Base-by-base conservation (phyloP, 257 asterid species). In the Ilex asprella region DNA sequence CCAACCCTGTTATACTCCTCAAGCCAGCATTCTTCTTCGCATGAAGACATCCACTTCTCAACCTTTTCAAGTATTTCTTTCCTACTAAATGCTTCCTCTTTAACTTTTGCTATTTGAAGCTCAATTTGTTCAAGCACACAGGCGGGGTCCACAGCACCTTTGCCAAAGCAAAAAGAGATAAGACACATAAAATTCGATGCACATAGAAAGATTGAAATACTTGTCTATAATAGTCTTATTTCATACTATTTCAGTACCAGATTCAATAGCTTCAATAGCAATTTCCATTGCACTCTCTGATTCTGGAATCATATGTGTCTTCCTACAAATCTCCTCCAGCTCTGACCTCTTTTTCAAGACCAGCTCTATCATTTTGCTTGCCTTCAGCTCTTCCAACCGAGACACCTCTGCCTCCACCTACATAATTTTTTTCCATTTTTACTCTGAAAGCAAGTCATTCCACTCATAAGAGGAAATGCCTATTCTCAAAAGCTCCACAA, bases 11-110 rank as follows among this genome's bases (percentile, higher is more conserved):
- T 87, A 64, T 93, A 93, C 75, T 93, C 99, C 83, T 89, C 97
- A 54, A 93, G 99, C 99, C 99, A 93, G 76, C 95, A 83, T 84
- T 93, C 97, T 75, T 93, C 97, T 64, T 83, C 95, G 12, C 99
- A 89, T 60, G 99, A 96, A 32, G 85, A 75, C 74, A 87, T 87
- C 99, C 99, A 93, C 78, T 93, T 93, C 79, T 93, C 97, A 73
- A 93, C 90, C 79, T 78, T 93, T 70, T 93, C 99, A 51, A 93
- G 97, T 65, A 89, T 81, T 56, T 93, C 99, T 82, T 93, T 89
- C 79, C 99, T 73, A 82, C 80, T 63, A 43, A 89, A 84, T 59
- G 99, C 96, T 74, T 85, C 96, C 77, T 89, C 99, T 78, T 84
- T 89, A 59, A 81, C 90, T 79, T 77, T 79, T 59, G 92, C 78